Base-by-base conservation (phyloP, 306 rosid genomes). In the Fagus crenata region DNA sequence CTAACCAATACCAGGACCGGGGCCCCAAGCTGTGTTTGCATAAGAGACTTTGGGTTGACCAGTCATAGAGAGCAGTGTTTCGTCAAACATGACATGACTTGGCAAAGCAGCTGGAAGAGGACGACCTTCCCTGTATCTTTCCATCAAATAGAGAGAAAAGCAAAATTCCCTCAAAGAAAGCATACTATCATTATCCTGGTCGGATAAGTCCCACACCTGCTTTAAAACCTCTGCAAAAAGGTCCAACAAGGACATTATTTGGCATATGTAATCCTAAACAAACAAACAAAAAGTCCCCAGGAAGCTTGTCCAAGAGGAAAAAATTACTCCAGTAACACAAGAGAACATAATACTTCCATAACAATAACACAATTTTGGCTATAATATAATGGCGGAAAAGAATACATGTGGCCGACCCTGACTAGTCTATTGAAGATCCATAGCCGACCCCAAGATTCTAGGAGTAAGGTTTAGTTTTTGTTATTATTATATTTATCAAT, bases 161-260 rank as follows among this genome's bases (percentile, higher is more conserved):
- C 96, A 94, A 76, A 94, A 94, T 83, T 94, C 98, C 86, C 84
- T 94, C 84, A 94, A 84, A 43, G 98, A 89, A 83, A 94, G 98
- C 98, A 92, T 94, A 84, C 98, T 90, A 87, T 94, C 98, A 54
- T 85, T 92, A 69, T 94, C 98, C 81, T 94, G 98, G 84, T 94
- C 97, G 79, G 98, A 94, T 69, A 94, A 89, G 77, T 94, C 97
- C 98, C 97, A 94, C 76, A 90, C 98, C 87, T 90, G 96, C 90
- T 94, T 92, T 73, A 94, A 82, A 69, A 94, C 91, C 74, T 94
- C 97, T 94, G 95, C 75, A 82, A 86, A 86, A 75, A 76, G 86
- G 51, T 46, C 71, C 73, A 80, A 78, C 71, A 78, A 75, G 64
- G 55, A 58, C 69, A 37, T 78, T 31, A 83, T 78, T 78, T 70